Evolutionary conservation across 2,329 filamentous ascomycete genomes (phyloP).

Genomic region (Aspergillus chevalieri): DNA sequence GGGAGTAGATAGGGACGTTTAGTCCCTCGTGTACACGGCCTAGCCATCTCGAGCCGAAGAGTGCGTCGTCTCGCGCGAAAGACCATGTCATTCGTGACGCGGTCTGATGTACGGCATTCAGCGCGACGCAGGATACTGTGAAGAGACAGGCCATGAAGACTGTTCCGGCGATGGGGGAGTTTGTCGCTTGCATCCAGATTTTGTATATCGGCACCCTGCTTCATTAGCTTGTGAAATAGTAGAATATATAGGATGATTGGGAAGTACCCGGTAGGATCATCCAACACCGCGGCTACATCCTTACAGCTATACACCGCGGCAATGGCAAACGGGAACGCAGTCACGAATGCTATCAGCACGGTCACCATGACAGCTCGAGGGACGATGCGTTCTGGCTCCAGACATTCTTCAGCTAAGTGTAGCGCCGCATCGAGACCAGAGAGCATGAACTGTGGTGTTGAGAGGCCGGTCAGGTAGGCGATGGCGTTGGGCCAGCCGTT

Average conservation of each 20-base stretch:
- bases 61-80: constrained; percentile 26
- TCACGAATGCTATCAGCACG: constrained; percentile 14
- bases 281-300: constrained; percentile 9
- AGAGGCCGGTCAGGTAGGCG: constrained; percentile 18
- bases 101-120: constrained; percentile 20
- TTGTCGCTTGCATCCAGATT: constrained; percentile 18
- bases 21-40: constrained; percentile 6
- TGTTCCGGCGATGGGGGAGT: constrained; percentile 14
- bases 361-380: constrained; percentile 16
- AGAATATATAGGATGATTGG: background rate
- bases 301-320: constrained; percentile 15
- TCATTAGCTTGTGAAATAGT: background rate
- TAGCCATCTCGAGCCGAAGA: constrained; percentile 21
- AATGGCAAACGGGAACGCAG: constrained; percentile 17
- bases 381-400: constrained; percentile 17
- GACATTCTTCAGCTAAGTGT: constrained; percentile 19
- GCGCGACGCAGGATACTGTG: constrained; percentile 12
- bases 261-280: constrained; percentile 12
- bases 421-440: constrained; percentile 19
- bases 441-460: constrained; percentile 20
- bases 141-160: constrained; percentile 15
- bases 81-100: constrained; percentile 28
- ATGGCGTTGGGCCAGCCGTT: constrained; percentile 18
- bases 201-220: constrained; percentile 16
- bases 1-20: constrained; percentile 11